Percentiles rank a stretch among this genome's conserved stretches.
These are phyloP conservation scores for Powellomyces hirtus DNA, from an alignment of 192 early-diverging fungal species.

Conservation along the genomic window DNA sequence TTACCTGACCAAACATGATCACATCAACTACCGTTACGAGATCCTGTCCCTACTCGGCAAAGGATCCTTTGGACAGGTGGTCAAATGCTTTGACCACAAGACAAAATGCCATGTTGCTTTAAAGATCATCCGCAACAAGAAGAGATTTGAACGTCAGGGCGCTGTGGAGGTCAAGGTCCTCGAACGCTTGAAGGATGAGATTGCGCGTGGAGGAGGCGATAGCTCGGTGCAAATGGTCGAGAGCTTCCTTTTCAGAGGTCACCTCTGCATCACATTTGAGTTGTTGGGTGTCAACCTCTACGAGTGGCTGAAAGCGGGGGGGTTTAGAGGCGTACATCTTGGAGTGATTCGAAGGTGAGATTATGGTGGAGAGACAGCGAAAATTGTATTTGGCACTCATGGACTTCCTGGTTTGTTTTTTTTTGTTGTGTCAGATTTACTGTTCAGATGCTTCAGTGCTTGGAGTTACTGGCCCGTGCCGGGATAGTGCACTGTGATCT, in stretches of 20 bases:
- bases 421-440: slow-evolving; percentile 56
- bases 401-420: neutral
- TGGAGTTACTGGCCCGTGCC: slow-evolving; percentile 69
- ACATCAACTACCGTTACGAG: slow-evolving; percentile 92
- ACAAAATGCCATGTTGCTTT: slow-evolving; percentile 80
- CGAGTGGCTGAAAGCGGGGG: slow-evolving; percentile 92
- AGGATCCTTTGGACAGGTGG: slow-evolving; percentile 92
- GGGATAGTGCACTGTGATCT: slow-evolving; percentile 94
- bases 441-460: slow-evolving; percentile 78
- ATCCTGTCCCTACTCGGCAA: slow-evolving; percentile 87
- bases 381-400: too few relatives aligned
- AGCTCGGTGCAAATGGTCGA: slow-evolving; percentile 82
- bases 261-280: slow-evolving; percentile 94
- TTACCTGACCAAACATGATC: slow-evolving; percentile 81
- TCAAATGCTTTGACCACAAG: slow-evolving; percentile 93
- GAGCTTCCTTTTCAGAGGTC: slow-evolving; percentile 91
- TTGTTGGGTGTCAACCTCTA: slow-evolving; percentile 93
- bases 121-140: slow-evolving; percentile 96
- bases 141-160: slow-evolving; percentile 93
- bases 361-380: neutral
- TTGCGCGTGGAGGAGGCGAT: slow-evolving; percentile 6
- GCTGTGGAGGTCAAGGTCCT: slow-evolving; percentile 93
- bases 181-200: slow-evolving; percentile 72
- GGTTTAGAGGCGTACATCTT: slow-evolving; percentile 84
- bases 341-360: slow-evolving; percentile 66